Percentiles rank a stretch among this genome's conserved stretches.
Conservation (phyloP, 2,329 filamentous ascomycete species). For the Trichoderma sp. region DNA sequence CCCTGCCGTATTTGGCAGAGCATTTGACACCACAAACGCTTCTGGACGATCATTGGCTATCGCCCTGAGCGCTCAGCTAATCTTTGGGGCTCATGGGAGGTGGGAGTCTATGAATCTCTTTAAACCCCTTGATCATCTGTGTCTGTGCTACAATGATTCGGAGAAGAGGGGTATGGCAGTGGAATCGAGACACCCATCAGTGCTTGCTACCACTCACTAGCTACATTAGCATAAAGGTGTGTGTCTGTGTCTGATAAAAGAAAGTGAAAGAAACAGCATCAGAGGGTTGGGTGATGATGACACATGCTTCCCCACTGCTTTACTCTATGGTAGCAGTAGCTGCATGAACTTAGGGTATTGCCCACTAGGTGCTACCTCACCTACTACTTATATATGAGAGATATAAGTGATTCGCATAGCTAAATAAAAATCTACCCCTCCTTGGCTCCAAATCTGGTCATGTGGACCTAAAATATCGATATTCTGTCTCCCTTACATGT, state of each 20-base stretch:
- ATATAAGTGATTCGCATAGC: conserved; percentile 15
- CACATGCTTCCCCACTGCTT: conserved; percentile 19
- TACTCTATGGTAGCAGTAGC: conserved; percentile 7
- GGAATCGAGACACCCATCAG: neutral
- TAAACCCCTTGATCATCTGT: conserved; percentile 7
- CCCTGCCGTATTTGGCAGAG: neutral
- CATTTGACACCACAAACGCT: neutral
- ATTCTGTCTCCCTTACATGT: conserved; percentile 1
- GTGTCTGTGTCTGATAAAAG: neutral
- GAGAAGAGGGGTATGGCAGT: neutral
- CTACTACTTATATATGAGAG: conserved; percentile 14
- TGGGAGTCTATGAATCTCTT: neutral
- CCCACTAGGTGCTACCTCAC: neutral
- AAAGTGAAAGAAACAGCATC: neutral
- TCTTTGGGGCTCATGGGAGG: neutral
- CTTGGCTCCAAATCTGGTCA: conserved; percentile 3
- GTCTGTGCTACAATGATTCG: neutral
- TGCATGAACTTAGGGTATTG: conserved; percentile 19
- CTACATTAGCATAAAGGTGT: neutral
- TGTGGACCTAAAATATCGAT: conserved; percentile 14
- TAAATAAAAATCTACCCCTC: neutral
- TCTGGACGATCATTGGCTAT: neutral
- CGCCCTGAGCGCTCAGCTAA: neutral
- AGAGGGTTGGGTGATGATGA: conserved; percentile 19
- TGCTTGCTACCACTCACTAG: neutral